Evolutionary conservation across 2,329 filamentous ascomycete species (phyloP).

Genomic region (Arthrinium phaeospermum): DNA sequence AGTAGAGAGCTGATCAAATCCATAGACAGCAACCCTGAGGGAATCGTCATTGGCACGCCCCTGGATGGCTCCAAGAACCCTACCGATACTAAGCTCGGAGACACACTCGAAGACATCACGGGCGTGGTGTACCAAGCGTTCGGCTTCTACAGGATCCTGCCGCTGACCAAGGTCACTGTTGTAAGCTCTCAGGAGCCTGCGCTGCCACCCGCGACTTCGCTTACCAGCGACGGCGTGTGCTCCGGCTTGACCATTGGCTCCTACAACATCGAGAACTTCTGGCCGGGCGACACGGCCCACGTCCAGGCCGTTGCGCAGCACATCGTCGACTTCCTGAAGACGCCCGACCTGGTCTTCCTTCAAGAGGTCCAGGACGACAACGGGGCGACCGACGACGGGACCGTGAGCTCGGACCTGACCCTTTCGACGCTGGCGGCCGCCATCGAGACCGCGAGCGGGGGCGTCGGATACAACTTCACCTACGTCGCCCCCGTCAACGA

Average conservation of each 20-base stretch:
- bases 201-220: slow-evolving; percentile 55
- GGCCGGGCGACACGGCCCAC: slow-evolving; percentile 56
- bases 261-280: slow-evolving; percentile 75
- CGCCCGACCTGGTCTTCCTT: slow-evolving; percentile 70
- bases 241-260: slow-evolving; percentile 66
- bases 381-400: slow-evolving; percentile 65
- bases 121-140: slow-evolving; percentile 71
- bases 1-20: neutral
- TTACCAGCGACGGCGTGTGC: slow-evolving; percentile 62
- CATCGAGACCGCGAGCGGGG: slow-evolving; percentile 52
- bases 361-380: slow-evolving; percentile 75
- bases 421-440: slow-evolving; percentile 59
- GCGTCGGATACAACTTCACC: slow-evolving; percentile 62
- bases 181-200: slow-evolving; percentile 49
- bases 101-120: slow-evolving; percentile 68
- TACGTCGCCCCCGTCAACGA: slow-evolving; percentile 65
- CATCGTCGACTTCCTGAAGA: slow-evolving; percentile 67
- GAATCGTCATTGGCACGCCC: slow-evolving; percentile 68
- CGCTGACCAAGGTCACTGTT: slow-evolving; percentile 61
- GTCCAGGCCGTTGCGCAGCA: slow-evolving; percentile 66
- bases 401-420: slow-evolving; percentile 61
- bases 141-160: slow-evolving; percentile 73
- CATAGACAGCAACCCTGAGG: slow-evolving; percentile 72
- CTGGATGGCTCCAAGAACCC: slow-evolving; percentile 70
- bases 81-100: slow-evolving; percentile 65